These are phyloP conservation scores for Mercurialis annua DNA, from an alignment of 345 rosid species.

Conservation along the genomic window DNA sequence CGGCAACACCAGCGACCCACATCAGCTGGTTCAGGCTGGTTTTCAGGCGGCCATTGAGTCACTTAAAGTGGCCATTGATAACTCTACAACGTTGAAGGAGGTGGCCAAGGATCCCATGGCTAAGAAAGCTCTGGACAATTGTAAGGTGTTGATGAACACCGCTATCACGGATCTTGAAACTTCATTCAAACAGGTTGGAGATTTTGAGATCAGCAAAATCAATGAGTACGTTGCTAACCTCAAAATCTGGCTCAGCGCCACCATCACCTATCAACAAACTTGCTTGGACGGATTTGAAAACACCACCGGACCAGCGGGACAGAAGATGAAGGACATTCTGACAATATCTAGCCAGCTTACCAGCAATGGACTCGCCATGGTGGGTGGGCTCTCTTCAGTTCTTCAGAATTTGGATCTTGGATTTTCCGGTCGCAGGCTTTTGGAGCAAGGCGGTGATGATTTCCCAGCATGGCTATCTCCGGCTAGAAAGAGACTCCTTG, in stretches of 20 bases:
- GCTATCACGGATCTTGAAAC: conserved; percentile 54
- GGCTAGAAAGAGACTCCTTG: conserved; percentile 39
- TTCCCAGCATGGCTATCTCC: conserved; percentile 50
- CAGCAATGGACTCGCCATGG: conserved; percentile 74
- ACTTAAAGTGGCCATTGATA: conserved; percentile 35
- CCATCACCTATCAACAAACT: conserved; percentile 67
- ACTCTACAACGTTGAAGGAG: conserved; percentile 39
- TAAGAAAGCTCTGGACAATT: conserved; percentile 47
- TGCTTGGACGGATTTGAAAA: conserved; percentile 68
- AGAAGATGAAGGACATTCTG: conserved; percentile 46
- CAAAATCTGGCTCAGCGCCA: conserved; percentile 68
- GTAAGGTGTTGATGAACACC: conserved; percentile 45
- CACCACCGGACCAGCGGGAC: conserved; percentile 36
- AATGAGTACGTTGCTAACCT: conserved; percentile 46
- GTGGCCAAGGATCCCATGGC: conserved; percentile 46
- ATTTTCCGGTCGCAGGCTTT: conserved; percentile 9
- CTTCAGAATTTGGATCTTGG: conserved; percentile 24
- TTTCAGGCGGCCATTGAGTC: conserved; percentile 44
- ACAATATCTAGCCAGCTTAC: conserved; percentile 45
- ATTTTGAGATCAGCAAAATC: conserved; percentile 30
- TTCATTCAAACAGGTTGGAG: conserved; percentile 40
- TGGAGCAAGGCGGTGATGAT: conserved; percentile 6
- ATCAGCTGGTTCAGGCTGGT: conserved; percentile 49
- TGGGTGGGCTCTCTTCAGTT: conserved; percentile 36
- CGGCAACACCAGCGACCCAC: conserved; percentile 50